phyloP scores from a whole-genome alignment of 2,329 filamentous ascomycete genomes.

The Verticillium tricorpus region DNA sequence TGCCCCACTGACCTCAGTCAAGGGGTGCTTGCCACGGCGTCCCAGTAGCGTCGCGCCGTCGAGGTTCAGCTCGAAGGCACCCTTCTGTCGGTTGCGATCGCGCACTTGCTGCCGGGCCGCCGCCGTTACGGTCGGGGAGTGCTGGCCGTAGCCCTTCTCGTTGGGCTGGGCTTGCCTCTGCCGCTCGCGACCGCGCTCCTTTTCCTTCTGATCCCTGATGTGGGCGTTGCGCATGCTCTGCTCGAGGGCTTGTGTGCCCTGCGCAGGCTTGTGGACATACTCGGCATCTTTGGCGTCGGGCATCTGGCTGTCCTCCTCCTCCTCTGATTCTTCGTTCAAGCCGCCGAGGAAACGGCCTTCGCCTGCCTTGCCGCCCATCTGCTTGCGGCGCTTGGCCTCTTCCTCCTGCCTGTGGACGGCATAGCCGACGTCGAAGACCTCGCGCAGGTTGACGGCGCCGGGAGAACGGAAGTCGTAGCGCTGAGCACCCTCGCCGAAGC shows the following conservation, averaged over 20 bases:
- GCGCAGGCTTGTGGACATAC: conserved; percentile 37
- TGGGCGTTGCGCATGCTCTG: conserved; percentile 82
- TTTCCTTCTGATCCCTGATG: conserved; percentile 55
- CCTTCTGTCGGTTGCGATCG: conserved; percentile 64
- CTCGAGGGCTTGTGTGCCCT: conserved; percentile 66
- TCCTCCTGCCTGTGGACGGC: conserved; percentile 96
- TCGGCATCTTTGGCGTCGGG: conserved; percentile 57
- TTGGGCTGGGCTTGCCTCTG: conserved; percentile 33
- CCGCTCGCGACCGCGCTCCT: conserved; percentile 44
- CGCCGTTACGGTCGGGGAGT: conserved; percentile 77
- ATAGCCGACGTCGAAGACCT: conserved; percentile 98
- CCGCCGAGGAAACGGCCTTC: conserved; percentile 50
- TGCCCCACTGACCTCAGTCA: conserved; percentile 33
- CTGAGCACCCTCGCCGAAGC: conserved; percentile 54
- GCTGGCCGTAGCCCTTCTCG: conserved; percentile 78
- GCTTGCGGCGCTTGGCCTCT: conserved; percentile 86
- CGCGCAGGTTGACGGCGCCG: conserved; percentile 88
- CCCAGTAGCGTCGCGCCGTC: conserved; percentile 88
- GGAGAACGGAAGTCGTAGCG: conserved; percentile 92
- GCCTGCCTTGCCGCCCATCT: conserved; percentile 68
- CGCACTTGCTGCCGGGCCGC: conserved; percentile 77
- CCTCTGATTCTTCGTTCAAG: conserved; percentile 65
- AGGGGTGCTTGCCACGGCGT: conserved; percentile 54
- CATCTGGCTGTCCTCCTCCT: conserved; percentile 58
- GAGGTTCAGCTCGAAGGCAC: conserved; percentile 85